Evolutionary conservation across 208 protist species (phyloP).

Genomic region (Wallacemonas sp.): DNA sequence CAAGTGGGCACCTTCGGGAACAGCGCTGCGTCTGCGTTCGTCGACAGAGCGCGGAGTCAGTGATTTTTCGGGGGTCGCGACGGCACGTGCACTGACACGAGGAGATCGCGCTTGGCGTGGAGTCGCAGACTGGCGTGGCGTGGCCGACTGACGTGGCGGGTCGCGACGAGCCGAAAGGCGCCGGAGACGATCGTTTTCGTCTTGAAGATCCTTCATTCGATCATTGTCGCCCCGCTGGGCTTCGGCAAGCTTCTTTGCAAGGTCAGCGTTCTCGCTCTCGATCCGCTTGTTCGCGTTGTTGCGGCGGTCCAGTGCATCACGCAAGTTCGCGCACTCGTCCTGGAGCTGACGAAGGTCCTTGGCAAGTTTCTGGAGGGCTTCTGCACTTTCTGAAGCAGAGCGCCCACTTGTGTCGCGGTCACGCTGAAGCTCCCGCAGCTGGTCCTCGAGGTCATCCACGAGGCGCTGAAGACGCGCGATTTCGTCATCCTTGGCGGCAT

Average conservation of each 20-base stretch:
- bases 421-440: slow-evolving; percentile 31
- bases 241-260: slow-evolving; percentile 29
- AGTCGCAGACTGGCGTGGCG: slow-evolving; percentile 23
- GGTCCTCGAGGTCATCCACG: slow-evolving; percentile 38
- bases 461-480: slow-evolving; percentile 35
- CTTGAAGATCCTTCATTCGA: slow-evolving; percentile 22
- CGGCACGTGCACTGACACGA: slow-evolving; percentile 27
- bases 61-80: slow-evolving; percentile 18
- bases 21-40: slow-evolving; percentile 54
- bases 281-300: slow-evolving; percentile 32
- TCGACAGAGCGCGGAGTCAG: slow-evolving; percentile 61
- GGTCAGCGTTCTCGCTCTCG: slow-evolving; percentile 34
- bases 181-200: slow-evolving; percentile 46
- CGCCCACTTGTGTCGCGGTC: slow-evolving; percentile 12
- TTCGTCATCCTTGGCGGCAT: slow-evolving; percentile 62
- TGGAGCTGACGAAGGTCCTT: slow-evolving; percentile 34
- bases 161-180: slow-evolving; percentile 6
- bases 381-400: neutral
- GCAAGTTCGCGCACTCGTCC: slow-evolving; percentile 31
- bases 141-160: slow-evolving; percentile 19
- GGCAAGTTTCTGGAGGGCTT: neutral
- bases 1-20: slow-evolving; percentile 81
- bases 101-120: slow-evolving; percentile 20
- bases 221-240: slow-evolving; percentile 24
- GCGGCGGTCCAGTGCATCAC: slow-evolving; percentile 20